Evolutionary conservation across 2,329 filamentous ascomycete species (phyloP).

Genomic region (Daldinia sp.): DNA sequence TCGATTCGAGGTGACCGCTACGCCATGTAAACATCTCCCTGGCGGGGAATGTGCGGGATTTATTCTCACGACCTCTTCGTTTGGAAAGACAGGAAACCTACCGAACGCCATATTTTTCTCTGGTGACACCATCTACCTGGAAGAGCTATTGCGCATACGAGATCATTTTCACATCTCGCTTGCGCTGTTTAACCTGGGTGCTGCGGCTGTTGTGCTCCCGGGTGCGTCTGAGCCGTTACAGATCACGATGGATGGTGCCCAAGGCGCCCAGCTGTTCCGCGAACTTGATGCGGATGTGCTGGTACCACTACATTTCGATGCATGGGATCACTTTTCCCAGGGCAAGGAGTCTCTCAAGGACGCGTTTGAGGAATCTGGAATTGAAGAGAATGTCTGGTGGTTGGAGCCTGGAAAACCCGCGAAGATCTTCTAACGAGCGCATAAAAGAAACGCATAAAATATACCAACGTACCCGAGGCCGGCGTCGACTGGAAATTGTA

Average conservation of each 20-base stretch:
- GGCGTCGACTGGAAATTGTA: no score
- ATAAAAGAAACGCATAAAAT: no score
- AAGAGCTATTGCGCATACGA: conserved; percentile 49
- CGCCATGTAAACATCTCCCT: conserved; percentile 54
- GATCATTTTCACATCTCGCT: conserved; percentile 49
- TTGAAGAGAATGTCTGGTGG: conserved; percentile 49
- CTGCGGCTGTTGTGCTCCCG: conserved; percentile 42
- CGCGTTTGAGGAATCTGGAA: conserved; percentile 48
- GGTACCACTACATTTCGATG: conserved; percentile 58
- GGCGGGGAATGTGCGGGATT: conserved; percentile 57
- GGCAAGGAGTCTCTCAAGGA: conserved; percentile 42
- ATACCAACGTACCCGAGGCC: no score
- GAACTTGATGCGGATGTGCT: conserved; percentile 52
- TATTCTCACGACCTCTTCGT: conserved; percentile 48
- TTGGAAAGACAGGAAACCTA: conserved; percentile 49
- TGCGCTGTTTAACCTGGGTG: conserved; percentile 54
- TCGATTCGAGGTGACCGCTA: conserved; percentile 52
- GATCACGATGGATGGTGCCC: conserved; percentile 56
- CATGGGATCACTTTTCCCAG: conserved; percentile 56
- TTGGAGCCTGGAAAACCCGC: conserved; percentile 41
- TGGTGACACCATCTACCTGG: conserved; percentile 58
- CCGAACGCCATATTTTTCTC: conserved; percentile 59
- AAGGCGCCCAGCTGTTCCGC: conserved; percentile 50
- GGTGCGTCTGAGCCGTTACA: conserved; percentile 41
- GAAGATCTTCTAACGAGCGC: conserved; percentile 2